Evolutionary conservation across 1,139 yeast genomes (phyloP).

Genomic region (Ashbya aceris): DNA sequence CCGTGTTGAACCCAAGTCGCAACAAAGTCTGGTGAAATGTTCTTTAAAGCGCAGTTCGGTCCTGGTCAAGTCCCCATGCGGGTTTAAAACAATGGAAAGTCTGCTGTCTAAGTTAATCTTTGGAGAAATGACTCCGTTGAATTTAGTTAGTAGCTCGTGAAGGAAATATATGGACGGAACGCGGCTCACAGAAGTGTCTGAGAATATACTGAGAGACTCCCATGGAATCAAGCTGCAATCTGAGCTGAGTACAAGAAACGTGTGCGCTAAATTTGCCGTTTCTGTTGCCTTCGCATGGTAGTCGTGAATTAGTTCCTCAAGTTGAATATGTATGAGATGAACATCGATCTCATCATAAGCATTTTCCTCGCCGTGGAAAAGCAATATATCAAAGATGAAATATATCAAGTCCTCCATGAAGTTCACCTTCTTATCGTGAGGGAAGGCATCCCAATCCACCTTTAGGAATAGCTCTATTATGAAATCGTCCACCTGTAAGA

Average conservation of each 20-base stretch:
- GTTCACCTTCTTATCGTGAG: slow-evolving; percentile 31
- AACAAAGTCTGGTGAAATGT: slow-evolving; percentile 31
- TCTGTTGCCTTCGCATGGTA: slow-evolving; percentile 18
- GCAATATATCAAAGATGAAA: slow-evolving; percentile 50
- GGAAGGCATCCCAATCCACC: slow-evolving; percentile 31
- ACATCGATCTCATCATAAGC: slow-evolving; percentile 58
- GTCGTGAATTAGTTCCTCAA: slow-evolving; percentile 38
- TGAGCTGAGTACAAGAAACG: slow-evolving; percentile 60
- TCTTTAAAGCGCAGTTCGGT: slow-evolving; percentile 57
- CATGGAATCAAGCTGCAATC: slow-evolving; percentile 68
- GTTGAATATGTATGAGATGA: slow-evolving; percentile 42
- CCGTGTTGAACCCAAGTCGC: slow-evolving; percentile 36
- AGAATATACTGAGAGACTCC: slow-evolving; percentile 65
- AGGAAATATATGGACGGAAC: slow-evolving; percentile 58
- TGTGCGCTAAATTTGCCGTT: slow-evolving; percentile 36
- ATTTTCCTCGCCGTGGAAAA: slow-evolving; percentile 55
- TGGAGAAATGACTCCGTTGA: slow-evolving; percentile 13
- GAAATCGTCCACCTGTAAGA: slow-evolving; percentile 40
- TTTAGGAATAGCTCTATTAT: slow-evolving; percentile 46
- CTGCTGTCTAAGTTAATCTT: slow-evolving; percentile 14
- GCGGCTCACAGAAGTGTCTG: slow-evolving; percentile 53
- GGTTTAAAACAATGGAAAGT: slow-evolving; percentile 53
- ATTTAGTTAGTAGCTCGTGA: slow-evolving; percentile 33
- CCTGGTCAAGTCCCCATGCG: slow-evolving; percentile 63
- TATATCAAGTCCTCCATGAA: slow-evolving; percentile 55